Evolutionary conservation across 495 filamentous ascomycete species (phyloP).

Genomic region (Daldinia decipiens): DNA sequence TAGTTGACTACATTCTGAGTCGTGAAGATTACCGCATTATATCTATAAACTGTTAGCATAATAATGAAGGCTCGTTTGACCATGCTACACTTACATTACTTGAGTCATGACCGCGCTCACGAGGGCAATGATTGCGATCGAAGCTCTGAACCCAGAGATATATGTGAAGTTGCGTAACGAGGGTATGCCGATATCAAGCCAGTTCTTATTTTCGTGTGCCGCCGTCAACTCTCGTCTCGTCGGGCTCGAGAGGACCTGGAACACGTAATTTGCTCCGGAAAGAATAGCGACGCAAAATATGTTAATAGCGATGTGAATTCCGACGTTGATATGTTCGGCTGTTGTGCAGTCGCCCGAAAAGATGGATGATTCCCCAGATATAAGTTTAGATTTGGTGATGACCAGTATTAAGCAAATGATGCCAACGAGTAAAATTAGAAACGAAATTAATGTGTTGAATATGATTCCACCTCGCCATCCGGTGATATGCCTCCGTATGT

Average conservation of each 20-base stretch:
- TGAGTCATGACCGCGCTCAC: constrained; percentile 51
- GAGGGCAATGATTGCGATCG: constrained; percentile 53
- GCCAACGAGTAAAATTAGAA: constrained; percentile 52
- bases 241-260: constrained; percentile 63
- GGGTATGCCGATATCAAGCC: constrained; percentile 65
- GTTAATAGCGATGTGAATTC: constrained; percentile 52
- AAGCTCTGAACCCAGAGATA: constrained; percentile 52
- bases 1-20: constrained; percentile 49
- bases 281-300: constrained; percentile 51
- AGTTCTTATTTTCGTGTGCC: constrained; percentile 57
- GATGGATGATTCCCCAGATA: constrained; percentile 48
- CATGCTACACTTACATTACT: constrained; percentile 52
- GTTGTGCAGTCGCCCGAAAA: constrained; percentile 50
- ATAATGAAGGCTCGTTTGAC: background rate
- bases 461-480: constrained; percentile 56
- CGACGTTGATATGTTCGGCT: constrained; percentile 50
- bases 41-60: constrained; percentile 47
- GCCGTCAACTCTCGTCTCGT: constrained; percentile 61
- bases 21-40: constrained; percentile 59
- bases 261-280: constrained; percentile 59
- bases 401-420: constrained; percentile 54
- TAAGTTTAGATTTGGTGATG: constrained; percentile 45
- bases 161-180: constrained; percentile 59
- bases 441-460: constrained; percentile 50
- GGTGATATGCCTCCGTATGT: constrained; percentile 43